Conservation (phyloP, 441 rosid genomes). For the Lepidium campestre region DNA sequence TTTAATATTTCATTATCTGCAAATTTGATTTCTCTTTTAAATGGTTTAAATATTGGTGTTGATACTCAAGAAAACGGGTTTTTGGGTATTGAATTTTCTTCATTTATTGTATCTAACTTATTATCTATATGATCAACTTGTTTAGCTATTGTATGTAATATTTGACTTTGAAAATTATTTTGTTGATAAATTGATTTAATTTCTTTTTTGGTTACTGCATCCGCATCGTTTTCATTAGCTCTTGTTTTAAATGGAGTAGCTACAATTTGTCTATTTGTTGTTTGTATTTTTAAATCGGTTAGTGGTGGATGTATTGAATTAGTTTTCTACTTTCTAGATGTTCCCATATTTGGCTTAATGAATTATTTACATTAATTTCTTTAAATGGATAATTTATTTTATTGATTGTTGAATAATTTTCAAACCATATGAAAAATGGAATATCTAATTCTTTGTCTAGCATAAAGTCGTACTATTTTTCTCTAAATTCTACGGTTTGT, state of each 20-base stretch:
- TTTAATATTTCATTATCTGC: not conserved
- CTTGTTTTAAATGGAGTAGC: not conserved
- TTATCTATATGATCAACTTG: not conserved
- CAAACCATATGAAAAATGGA: not conserved
- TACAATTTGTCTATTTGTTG: accelerated
- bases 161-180: not conserved
- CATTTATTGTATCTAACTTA: not conserved
- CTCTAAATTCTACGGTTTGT: not conserved
- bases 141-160: not conserved
- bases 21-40: not conserved
- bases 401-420: accelerated
- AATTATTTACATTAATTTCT: not conserved
- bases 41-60: not conserved
- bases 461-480: not conserved
- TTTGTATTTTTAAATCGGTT: not conserved
- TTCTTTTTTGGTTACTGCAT: not conserved
- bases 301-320: not conserved
- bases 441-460: not conserved
- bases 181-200: not conserved
- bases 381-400: not conserved
- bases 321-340: not conserved
- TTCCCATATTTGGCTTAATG: not conserved
- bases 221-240: not conserved
- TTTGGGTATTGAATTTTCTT: not conserved
- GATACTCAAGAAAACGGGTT: not conserved